A percentile compares a stretch with the other conserved stretches of the same genome.
phyloP scores from a whole-genome alignment of 371 early-diverging fungal genomes.

The Lichtheimia hyalospora region DNA sequence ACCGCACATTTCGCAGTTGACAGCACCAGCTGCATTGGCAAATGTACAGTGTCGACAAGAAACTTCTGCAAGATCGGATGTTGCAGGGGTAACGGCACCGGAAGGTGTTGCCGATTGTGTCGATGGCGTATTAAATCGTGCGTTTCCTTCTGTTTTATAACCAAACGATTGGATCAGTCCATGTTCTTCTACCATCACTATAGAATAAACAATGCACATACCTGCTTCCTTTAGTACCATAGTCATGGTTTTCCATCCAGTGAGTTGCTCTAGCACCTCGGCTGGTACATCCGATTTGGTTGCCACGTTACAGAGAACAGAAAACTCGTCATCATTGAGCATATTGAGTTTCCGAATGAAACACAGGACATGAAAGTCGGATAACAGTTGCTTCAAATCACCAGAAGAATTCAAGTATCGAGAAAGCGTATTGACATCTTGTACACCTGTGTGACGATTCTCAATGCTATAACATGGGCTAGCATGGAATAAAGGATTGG shows the following conservation, averaged over 20 bases:
- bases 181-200: too few relatives aligned
- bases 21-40: slow-evolving; percentile 65
- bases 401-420: slow-evolving; percentile 45
- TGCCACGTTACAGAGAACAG: slow-evolving; percentile 53
- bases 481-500: slow-evolving; percentile 74
- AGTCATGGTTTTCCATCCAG: slow-evolving; percentile 81
- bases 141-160: slow-evolving; percentile 12
- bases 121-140: slow-evolving; percentile 17
- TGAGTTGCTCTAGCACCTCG: slow-evolving; percentile 44
- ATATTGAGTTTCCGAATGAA: slow-evolving; percentile 57
- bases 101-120: slow-evolving; percentile 21
- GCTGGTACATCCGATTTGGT: slow-evolving; percentile 41
- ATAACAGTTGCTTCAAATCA: slow-evolving; percentile 49
- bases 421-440: slow-evolving; percentile 47
- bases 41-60: slow-evolving; percentile 94
- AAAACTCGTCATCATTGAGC: slow-evolving; percentile 58
- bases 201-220: slow-evolving; percentile 9
- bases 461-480: slow-evolving; percentile 55
- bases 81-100: slow-evolving; percentile 25
- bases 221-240: slow-evolving; percentile 67
- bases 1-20: slow-evolving; percentile 94
- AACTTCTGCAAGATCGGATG: slow-evolving; percentile 53
- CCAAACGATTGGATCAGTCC: too few relatives aligned
- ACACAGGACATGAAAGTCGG: slow-evolving; percentile 85
- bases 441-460: slow-evolving; percentile 56